These are phyloP conservation scores for Notholithocarpus densiflorus DNA, from an alignment of 306 rosid species.

Conservation along the genomic window DNA sequence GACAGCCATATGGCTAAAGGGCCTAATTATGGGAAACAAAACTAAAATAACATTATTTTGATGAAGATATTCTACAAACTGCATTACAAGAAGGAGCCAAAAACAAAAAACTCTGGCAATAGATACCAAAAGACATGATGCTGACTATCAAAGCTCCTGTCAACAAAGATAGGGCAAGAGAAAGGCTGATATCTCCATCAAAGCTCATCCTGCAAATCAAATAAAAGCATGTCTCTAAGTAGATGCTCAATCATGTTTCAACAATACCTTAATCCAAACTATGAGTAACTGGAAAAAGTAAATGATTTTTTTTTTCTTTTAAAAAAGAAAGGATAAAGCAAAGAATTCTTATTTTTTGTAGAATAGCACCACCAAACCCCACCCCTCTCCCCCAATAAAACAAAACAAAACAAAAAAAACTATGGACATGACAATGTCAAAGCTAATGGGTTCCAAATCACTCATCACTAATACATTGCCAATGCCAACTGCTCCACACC, in stretches of 20 bases:
- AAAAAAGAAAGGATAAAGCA: not conserved
- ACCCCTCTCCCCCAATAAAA: not conserved
- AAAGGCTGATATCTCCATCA: conserved; percentile 26
- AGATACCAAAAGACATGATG: not conserved
- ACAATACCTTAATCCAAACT: not conserved
- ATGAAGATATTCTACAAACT: not conserved
- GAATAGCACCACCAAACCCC: not conserved
- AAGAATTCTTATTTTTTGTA: not conserved
- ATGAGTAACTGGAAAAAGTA: not conserved
- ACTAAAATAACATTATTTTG: not conserved
- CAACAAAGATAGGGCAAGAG: not conserved
- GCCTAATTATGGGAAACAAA: no score
- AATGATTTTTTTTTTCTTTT: no score
- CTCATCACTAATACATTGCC: not conserved
- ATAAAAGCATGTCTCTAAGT: not conserved
- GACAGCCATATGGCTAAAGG: no score
- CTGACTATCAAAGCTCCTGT: not conserved
- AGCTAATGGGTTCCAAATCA: not conserved
- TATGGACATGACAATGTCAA: not conserved
- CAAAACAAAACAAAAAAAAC: not conserved
- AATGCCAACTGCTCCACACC: not conserved
- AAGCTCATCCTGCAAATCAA: conserved; percentile 74
- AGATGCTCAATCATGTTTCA: not conserved
- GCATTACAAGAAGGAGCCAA: not conserved
- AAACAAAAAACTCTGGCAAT: not conserved